Conservation (phyloP, 805 yeast genomes). For the Cyberlindnera euphorbiiphila region DNA sequence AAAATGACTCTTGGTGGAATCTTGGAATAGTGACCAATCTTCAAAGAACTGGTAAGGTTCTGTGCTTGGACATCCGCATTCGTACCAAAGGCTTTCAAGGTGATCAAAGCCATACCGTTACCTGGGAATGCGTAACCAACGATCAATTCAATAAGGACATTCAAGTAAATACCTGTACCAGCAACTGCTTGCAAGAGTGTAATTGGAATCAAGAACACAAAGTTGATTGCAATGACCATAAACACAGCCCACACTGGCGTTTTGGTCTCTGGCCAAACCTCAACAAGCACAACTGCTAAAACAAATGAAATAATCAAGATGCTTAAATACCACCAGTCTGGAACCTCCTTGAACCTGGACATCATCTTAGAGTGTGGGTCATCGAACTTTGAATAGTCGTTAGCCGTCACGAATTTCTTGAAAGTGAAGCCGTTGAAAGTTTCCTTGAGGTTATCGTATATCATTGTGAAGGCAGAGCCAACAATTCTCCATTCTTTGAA, state of each 20-base stretch:
- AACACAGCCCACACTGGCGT: conserved; percentile 64
- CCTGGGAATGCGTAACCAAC: conserved; percentile 50
- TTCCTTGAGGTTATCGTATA: too few species aligned
- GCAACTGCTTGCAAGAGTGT: conserved; percentile 45
- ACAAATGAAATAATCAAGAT: conserved; percentile 41
- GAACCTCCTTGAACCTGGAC: conserved; percentile 57
- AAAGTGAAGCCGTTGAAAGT: conserved; percentile 27
- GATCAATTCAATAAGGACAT: conserved; percentile 53
- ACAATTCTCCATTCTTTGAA: conserved; percentile 46
- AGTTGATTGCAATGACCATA: conserved; percentile 47
- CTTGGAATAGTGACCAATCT: conserved; percentile 46
- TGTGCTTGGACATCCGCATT: conserved; percentile 65
- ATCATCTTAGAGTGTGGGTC: conserved; percentile 55
- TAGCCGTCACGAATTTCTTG: too few species aligned
- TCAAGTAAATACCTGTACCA: conserved; percentile 45
- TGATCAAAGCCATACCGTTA: conserved; percentile 50
- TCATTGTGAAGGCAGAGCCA: too few species aligned
- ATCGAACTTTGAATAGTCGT: too few species aligned
- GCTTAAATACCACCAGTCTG: conserved; percentile 42
- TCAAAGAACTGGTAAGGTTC: conserved; percentile 46
- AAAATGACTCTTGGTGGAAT: conserved; percentile 58
- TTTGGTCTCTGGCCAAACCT: conserved; percentile 42
- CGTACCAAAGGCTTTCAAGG: conserved; percentile 49
- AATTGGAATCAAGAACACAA: conserved; percentile 48
- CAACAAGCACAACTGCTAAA: conserved; percentile 43